Percentiles rank a stretch among this genome's conserved stretches.
Conservation (phyloP, 2,329 filamentous ascomycete genomes). For the Fusarium camptoceras region DNA sequence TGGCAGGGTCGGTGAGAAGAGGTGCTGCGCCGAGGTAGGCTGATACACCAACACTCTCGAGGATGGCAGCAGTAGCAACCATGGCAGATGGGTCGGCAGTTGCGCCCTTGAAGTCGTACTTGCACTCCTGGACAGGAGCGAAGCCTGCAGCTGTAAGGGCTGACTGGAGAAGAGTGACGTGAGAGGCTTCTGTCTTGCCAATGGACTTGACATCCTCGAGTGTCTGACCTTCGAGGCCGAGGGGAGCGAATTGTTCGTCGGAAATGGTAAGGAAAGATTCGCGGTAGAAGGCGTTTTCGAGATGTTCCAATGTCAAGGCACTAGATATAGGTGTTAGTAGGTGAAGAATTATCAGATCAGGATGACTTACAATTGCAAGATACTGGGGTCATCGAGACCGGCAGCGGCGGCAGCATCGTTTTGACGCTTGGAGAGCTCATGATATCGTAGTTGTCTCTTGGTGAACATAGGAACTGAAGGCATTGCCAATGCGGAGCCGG, state of each 20-base stretch:
- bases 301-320: constrained; percentile 79
- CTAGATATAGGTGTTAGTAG: constrained; percentile 29
- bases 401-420: constrained; percentile 60
- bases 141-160: constrained; percentile 66
- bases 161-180: constrained; percentile 57
- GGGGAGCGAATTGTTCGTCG: constrained; percentile 71
- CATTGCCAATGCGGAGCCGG: constrained; percentile 59
- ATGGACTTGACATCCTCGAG: constrained; percentile 68
- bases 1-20: constrained; percentile 67
- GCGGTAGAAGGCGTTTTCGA: constrained; percentile 79
- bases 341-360: neutral
- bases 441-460: constrained; percentile 59
- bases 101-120: constrained; percentile 80
- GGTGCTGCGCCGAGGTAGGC: constrained; percentile 79
- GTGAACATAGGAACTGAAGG: constrained; percentile 60
- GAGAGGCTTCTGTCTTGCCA: constrained; percentile 69
- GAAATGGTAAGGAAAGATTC: constrained; percentile 76
- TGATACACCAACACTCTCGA: constrained; percentile 80
- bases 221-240: constrained; percentile 48
- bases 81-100: constrained; percentile 74
- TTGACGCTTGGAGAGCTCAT: constrained; percentile 62
- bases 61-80: constrained; percentile 75
- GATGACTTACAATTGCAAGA: constrained; percentile 67
- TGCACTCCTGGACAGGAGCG: constrained; percentile 75
- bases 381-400: constrained; percentile 65